Percentiles rank a stretch among this genome's conserved stretches.
Conservation (phyloP, 768 basidiomycete species). For the Podaxis rugospora region DNA sequence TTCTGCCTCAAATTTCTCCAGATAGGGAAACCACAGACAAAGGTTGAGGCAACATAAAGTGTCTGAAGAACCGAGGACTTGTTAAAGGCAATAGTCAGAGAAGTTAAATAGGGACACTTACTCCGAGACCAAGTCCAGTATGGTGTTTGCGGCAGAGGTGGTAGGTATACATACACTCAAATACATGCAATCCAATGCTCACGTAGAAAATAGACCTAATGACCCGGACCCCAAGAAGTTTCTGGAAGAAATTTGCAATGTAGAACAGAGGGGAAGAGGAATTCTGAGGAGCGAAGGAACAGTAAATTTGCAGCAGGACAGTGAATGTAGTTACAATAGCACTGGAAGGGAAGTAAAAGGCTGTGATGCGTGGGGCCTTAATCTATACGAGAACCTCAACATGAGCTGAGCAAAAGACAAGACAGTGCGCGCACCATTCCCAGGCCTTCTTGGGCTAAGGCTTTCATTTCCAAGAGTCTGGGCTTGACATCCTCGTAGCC, state of each 20-base stretch:
- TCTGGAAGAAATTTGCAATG: constrained; percentile 28
- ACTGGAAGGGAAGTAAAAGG: constrained; percentile 43
- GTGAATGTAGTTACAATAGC: constrained; percentile 20
- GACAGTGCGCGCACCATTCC: constrained; percentile 58
- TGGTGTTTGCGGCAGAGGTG: constrained; percentile 45
- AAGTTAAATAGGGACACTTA: constrained; percentile 17
- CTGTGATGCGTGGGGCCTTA: constrained; percentile 55
- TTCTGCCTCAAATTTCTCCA: constrained; percentile 50
- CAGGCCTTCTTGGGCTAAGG: constrained; percentile 70
- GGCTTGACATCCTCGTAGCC: constrained; percentile 84
- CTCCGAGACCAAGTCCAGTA: constrained; percentile 38
- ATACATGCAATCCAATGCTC: constrained; percentile 30
- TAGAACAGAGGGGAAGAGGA: constrained; percentile 24
- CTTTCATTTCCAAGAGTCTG: constrained; percentile 75
- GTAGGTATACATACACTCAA: constrained; percentile 46
- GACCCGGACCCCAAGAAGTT: constrained; percentile 24
- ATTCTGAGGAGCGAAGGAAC: constrained; percentile 20
- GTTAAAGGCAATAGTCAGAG: neutral
- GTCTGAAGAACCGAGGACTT: constrained; percentile 30
- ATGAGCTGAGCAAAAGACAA: neutral
- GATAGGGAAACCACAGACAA: constrained; percentile 51
- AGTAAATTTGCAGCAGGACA: constrained; percentile 29
- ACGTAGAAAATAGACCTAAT: constrained; percentile 31
- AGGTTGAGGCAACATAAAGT: constrained; percentile 47
- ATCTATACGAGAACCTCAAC: constrained; percentile 38